phyloP scores from a whole-genome alignment of 1,284 basidiomycete species.

The Rhodotorula sp. region DNA sequence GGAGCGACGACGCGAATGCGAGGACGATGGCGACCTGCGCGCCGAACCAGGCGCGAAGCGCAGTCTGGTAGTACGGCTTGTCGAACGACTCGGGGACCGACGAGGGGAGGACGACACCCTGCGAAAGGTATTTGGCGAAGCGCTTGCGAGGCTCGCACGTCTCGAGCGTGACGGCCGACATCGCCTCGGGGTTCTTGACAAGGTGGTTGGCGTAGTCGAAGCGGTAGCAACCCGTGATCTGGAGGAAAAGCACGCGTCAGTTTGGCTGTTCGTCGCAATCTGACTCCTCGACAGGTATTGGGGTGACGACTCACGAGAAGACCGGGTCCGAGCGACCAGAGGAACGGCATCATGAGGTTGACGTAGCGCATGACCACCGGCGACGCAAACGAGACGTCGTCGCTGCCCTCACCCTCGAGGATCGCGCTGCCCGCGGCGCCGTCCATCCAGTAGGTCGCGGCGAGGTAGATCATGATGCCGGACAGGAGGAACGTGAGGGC shows the following conservation, averaged over 20 bases:
- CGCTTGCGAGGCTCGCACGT: slow-evolving; percentile 15
- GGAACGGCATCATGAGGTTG: background rate
- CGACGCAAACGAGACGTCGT: slow-evolving; percentile 5
- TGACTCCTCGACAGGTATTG: background rate
- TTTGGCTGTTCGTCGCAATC: background rate
- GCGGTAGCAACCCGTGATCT: slow-evolving; percentile 35
- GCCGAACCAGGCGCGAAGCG: slow-evolving; percentile 29
- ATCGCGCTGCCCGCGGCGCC: slow-evolving; percentile 7
- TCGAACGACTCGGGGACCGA: slow-evolving; percentile 11
- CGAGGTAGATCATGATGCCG: background rate
- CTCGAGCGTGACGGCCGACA: slow-evolving; percentile 6
- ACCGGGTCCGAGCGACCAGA: slow-evolving; percentile 15
- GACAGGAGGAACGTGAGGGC: slow-evolving; percentile 15
- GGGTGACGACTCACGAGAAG: slow-evolving; percentile 18
- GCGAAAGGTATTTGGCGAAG: background rate
- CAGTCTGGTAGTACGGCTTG: slow-evolving; percentile 31
- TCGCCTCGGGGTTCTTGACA: slow-evolving; percentile 7
- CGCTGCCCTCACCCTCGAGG: background rate
- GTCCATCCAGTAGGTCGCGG: slow-evolving; percentile 10
- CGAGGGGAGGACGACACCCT: slow-evolving; percentile 25
- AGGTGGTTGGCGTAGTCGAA: slow-evolving; percentile 37
- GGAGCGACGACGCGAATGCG: slow-evolving; percentile 12
- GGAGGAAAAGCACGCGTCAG: background rate
- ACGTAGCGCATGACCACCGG: slow-evolving; percentile 14
- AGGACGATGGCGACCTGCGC: slow-evolving; percentile 12